Evolutionary conservation across 2,329 filamentous ascomycete species (phyloP).

Genomic region (Pseudonectria foliicola): DNA sequence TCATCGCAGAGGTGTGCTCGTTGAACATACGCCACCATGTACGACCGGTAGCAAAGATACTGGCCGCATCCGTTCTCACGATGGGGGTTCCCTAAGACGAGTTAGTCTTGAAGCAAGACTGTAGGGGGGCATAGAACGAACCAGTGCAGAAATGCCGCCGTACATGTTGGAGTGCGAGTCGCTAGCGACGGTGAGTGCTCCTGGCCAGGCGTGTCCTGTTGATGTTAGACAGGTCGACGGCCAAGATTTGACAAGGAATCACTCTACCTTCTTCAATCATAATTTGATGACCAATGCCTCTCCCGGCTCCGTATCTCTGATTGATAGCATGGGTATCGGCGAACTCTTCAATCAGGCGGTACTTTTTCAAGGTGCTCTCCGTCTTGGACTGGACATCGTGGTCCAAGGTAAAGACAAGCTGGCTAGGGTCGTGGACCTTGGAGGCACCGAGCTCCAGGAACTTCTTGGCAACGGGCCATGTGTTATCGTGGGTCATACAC

Average conservation of each 20-base stretch:
- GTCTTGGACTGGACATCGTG: constrained; percentile 82
- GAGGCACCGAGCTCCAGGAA: constrained; percentile 74
- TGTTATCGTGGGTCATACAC: constrained; percentile 83
- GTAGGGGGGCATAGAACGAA: too few relatives aligned
- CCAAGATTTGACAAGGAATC: too few relatives aligned
- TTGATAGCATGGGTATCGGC: constrained; percentile 67
- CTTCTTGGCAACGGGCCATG: constrained; percentile 65
- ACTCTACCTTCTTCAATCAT: constrained; percentile 35
- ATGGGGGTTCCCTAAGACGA: constrained; percentile 75
- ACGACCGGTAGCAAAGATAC: constrained; percentile 69
- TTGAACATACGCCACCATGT: too few relatives aligned
- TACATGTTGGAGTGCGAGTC: constrained; percentile 78
- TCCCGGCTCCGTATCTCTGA: constrained; percentile 69
- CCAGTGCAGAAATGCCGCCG: constrained; percentile 65
- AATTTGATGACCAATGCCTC: constrained; percentile 81
- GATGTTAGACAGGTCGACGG: too few relatives aligned
- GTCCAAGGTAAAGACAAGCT: constrained; percentile 76
- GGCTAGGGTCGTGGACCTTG: constrained; percentile 60
- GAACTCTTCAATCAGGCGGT: constrained; percentile 72
- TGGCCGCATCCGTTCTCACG: constrained; percentile 75
- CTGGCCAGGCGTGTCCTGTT: constrained; percentile 77
- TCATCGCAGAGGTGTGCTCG: too few relatives aligned
- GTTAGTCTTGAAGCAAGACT: too few relatives aligned
- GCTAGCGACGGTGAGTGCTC: constrained; percentile 69
- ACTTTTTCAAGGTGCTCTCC: constrained; percentile 73